Conservation (phyloP, 495 filamentous ascomycete species). For the Penicillium odoratum region DNA sequence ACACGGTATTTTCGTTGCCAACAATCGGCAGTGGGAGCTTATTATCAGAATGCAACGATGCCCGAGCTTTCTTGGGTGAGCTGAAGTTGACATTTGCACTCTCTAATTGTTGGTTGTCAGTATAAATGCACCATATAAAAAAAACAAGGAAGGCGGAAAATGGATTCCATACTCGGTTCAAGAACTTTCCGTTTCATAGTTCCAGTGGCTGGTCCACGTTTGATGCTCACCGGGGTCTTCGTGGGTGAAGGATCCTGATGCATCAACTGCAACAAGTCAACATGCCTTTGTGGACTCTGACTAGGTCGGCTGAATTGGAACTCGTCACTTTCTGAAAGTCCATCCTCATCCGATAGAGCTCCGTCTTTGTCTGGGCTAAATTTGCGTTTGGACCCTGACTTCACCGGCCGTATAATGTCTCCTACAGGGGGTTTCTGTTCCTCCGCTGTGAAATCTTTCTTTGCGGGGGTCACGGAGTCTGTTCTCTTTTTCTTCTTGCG, state of each 20-base stretch:
- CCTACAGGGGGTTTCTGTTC: background rate
- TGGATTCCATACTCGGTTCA: constrained; percentile 55
- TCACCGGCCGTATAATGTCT: constrained; percentile 21
- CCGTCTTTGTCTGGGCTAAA: constrained; percentile 55
- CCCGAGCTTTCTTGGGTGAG: constrained; percentile 30
- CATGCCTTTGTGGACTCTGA: constrained; percentile 16
- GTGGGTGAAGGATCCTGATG: constrained; percentile 17
- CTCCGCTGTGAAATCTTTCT: background rate
- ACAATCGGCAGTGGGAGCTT: constrained; percentile 14
- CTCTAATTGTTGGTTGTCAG: constrained; percentile 44
- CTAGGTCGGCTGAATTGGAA: constrained; percentile 50
- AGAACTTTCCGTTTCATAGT: constrained; percentile 51
- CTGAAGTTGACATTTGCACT: constrained; percentile 50
- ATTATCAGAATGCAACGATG: constrained; percentile 11
- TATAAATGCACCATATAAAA: background rate
- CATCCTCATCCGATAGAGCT: constrained; percentile 20
- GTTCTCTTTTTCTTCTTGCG: constrained; percentile 45
- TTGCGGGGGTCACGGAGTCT: constrained; percentile 1
- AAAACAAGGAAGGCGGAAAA: background rate
- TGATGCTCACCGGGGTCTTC: constrained; percentile 23
- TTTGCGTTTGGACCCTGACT: constrained; percentile 62
- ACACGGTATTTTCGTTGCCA: constrained; percentile 17
- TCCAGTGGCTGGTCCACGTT: constrained; percentile 17
- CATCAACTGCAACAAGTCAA: constrained; percentile 8
- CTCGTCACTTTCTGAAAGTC: constrained; percentile 38